Base-by-base conservation (phyloP, 306 rosid species). In the Prunus padus region DNA sequence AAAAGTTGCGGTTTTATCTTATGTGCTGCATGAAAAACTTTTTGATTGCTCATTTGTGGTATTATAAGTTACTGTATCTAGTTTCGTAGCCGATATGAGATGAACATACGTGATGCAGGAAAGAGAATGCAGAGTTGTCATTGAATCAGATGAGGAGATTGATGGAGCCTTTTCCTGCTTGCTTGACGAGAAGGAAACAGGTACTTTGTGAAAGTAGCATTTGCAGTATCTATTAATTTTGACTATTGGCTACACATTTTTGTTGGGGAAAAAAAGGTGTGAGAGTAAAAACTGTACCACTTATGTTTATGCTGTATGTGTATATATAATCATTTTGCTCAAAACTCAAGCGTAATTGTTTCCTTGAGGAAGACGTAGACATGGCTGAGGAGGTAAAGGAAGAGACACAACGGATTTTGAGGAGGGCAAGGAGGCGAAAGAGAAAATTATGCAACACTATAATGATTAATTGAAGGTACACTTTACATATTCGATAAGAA, bases 81-180 rank as follows among this genome's bases (percentile, higher is more conserved):
- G 73, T 80, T 37, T 44, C 49, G 9, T 60, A 31, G 26, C 68
- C 42, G 67, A 71, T 77, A 79, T 64, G 65, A 76, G 11, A 79
- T 79, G 83, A 65, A 87, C 82, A 86, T 19, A 19, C 71, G 46
- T 73, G 37, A 78, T 82, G 79, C 90, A 84, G 86, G 93, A 81
- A 83, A 83, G 82, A 79, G 87, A 83, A 82, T 64, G 76, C 66
- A 81, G 85, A 85, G 74, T 96, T 73, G 72, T 89, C 79, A 87
- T 92, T 56, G 98, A 90, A 66, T 90, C 98, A 2, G 99, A 96
- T 68, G 99, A 92, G 84, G 99, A 96, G 78, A 73, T 76, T 8
- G 89, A 85, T 57, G 84, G 72, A 83, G 88, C 81, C 69, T 88
- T 92, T 81, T 86, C 92, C 81, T 96, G 89, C 87, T 80, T 92